Conservation (phyloP, 2,329 filamentous ascomycete genomes). For the Intubia oerlemansii region DNA sequence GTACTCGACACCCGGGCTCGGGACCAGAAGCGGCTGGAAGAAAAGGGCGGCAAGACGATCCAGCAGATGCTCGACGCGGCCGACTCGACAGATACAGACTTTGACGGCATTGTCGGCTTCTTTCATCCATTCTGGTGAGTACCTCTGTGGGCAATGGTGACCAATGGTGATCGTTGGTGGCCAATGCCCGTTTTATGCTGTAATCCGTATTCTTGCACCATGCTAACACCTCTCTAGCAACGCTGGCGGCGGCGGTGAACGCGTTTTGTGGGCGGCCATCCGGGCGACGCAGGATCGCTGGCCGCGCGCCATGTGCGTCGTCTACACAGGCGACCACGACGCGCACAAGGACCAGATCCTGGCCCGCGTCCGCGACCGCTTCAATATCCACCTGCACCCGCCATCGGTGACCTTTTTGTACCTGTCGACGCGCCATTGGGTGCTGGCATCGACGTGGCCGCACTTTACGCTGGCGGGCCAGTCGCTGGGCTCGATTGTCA, state of each 20-base stretch:
- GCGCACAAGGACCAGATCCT: slow-evolving; percentile 65
- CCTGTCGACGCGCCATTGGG: slow-evolving; percentile 68
- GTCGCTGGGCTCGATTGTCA: slow-evolving; percentile 65
- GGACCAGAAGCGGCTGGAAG: slow-evolving; percentile 19
- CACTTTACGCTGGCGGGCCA: slow-evolving; percentile 89
- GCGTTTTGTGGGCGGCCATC: slow-evolving; percentile 91
- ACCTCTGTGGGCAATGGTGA: too few species aligned
- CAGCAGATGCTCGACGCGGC: too few species aligned
- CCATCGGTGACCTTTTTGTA: slow-evolving; percentile 78
- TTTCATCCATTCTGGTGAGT: slow-evolving; percentile 90
- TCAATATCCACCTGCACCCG: slow-evolving; percentile 77
- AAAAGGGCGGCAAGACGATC: too few species aligned
- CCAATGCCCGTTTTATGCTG: too few species aligned
- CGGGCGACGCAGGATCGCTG: slow-evolving; percentile 74
- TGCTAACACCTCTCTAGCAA: slow-evolving; percentile 36
- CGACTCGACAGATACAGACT: too few species aligned
- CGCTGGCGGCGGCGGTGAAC: slow-evolving; percentile 84
- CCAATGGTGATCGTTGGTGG: too few species aligned
- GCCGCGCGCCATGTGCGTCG: slow-evolving; percentile 72
- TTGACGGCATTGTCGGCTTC: too few species aligned
- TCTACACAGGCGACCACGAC: slow-evolving; percentile 92
- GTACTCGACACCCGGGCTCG: slow-evolving; percentile 30
- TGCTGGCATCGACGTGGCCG: slow-evolving; percentile 73
- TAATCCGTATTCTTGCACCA: too few species aligned
- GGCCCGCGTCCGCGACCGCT: slow-evolving; percentile 57